Percentiles rank a stretch among this genome's conserved stretches.
Evolutionary conservation across 441 rosid species (phyloP).

Genomic region (Viola pubescens): DNA sequence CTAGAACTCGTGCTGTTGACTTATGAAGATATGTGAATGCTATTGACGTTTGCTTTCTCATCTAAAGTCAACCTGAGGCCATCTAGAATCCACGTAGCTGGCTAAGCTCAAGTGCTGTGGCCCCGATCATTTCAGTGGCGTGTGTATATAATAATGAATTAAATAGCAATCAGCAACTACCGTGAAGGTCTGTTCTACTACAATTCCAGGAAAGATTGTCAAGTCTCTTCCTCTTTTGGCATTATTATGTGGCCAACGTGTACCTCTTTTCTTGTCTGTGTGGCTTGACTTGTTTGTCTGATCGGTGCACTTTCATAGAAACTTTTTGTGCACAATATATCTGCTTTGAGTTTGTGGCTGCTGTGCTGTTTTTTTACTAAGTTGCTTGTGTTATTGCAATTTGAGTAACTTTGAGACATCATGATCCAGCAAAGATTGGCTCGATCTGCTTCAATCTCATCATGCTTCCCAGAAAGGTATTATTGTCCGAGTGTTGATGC

Average conservation of each 20-base stretch:
- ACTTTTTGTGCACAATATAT: background rate
- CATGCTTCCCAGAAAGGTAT: constrained; percentile 2
- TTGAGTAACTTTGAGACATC: background rate
- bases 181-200: background rate
- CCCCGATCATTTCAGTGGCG: background rate
- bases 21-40: background rate
- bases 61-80: background rate
- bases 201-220: background rate
- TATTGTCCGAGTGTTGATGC: background rate
- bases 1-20: too few species aligned
- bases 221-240: background rate
- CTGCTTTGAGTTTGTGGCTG: background rate
- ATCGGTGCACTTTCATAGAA: background rate
- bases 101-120: background rate
- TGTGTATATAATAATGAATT: too few species aligned
- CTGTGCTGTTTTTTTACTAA: background rate
- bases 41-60: background rate
- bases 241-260: background rate
- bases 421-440: background rate
- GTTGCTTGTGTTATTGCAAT: background rate
- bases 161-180: background rate
- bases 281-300: background rate
- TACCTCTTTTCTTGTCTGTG: background rate
- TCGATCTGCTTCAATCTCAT: constrained; percentile 1
- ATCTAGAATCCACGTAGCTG: background rate